Percentiles rank a stretch among this genome's conserved stretches.
Evolutionary conservation across 106 monocot genomes (phyloP).

Genomic region (Vanilla planifolia): DNA sequence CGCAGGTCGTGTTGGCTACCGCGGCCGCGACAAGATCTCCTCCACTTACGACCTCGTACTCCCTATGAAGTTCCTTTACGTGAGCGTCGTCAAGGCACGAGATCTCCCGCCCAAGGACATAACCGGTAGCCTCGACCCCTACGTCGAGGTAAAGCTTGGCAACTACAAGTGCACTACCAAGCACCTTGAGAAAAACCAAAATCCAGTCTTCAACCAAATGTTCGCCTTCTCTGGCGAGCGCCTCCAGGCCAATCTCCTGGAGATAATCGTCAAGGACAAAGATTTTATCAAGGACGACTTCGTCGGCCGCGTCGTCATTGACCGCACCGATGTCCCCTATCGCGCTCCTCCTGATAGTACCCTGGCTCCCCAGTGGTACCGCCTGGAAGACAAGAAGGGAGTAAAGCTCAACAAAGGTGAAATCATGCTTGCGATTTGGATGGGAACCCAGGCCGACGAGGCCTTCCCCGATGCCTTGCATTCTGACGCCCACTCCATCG

Average conservation of each 20-base stretch:
- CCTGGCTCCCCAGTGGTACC: conserved; percentile 89
- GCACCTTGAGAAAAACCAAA: conserved; percentile 54
- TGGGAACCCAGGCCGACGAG: conserved; percentile 96
- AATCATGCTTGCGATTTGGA: conserved; percentile 85
- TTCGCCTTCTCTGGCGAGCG: conserved; percentile 75
- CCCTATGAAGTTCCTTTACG: conserved; percentile 82
- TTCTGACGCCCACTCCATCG: conserved; percentile 55
- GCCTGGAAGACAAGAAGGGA: conserved; percentile 50
- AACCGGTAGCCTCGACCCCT: conserved; percentile 65
- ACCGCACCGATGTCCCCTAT: conserved; percentile 54
- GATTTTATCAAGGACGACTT: conserved; percentile 66
- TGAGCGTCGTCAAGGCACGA: conserved; percentile 78
- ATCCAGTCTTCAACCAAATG: conserved; percentile 60
- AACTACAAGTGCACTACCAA: conserved; percentile 76
- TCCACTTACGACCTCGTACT: conserved; percentile 91
- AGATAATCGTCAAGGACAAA: conserved; percentile 74
- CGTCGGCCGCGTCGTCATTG: conserved; percentile 52
- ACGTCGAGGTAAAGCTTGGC: conserved; percentile 84
- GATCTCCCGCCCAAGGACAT: conserved; percentile 70
- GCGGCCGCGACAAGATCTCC: conserved; percentile 55
- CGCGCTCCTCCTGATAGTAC: conserved; percentile 82
- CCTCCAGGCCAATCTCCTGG: conserved; percentile 54
- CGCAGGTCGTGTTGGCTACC: conserved; percentile 39
- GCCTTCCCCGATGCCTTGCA: conserved; percentile 85
- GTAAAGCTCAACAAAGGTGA: conserved; percentile 51